These are phyloP conservation scores for Darksidea phi DNA, from an alignment of 495 filamentous ascomycete species.

Conservation along the genomic window DNA sequence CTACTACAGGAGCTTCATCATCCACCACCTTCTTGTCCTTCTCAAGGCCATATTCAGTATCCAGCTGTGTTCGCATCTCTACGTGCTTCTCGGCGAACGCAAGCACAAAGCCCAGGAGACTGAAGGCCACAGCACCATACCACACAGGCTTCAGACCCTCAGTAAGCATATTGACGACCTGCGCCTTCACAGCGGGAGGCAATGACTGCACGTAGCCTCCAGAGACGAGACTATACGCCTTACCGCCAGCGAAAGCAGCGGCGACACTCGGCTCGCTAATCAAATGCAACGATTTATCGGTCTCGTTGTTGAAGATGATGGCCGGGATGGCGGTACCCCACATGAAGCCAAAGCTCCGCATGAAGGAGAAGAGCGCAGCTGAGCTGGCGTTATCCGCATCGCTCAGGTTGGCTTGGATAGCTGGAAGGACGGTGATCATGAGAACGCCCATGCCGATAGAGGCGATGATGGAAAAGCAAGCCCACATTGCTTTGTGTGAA, in stretches of 20 bases:
- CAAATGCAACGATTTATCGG: conserved; percentile 6
- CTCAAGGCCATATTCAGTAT: neutral
- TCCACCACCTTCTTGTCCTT: neutral
- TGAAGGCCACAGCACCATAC: neutral
- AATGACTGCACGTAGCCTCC: neutral
- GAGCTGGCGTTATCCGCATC: conserved; percentile 45
- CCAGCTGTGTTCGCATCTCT: neutral
- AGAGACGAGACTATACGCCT: neutral
- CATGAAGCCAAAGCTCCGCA: conserved; percentile 49
- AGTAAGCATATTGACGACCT: neutral
- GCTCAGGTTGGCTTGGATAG: conserved; percentile 16
- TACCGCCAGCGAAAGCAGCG: neutral
- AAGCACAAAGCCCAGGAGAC: conserved; percentile 24
- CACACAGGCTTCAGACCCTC: neutral
- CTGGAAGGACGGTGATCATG: conserved; percentile 45
- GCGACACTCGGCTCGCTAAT: neutral
- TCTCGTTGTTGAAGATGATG: conserved; percentile 51
- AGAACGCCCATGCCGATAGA: conserved; percentile 52
- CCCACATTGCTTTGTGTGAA: conserved; percentile 42
- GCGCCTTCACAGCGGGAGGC: neutral
- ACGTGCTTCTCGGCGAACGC: conserved; percentile 32
- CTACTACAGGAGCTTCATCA: no score
- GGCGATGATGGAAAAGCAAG: conserved; percentile 47
- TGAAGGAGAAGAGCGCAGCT: conserved; percentile 48
- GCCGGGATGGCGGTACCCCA: conserved; percentile 54